Evolutionary conservation across 1,284 basidiomycete species (phyloP).

Genomic region (Trametes pubescens): DNA sequence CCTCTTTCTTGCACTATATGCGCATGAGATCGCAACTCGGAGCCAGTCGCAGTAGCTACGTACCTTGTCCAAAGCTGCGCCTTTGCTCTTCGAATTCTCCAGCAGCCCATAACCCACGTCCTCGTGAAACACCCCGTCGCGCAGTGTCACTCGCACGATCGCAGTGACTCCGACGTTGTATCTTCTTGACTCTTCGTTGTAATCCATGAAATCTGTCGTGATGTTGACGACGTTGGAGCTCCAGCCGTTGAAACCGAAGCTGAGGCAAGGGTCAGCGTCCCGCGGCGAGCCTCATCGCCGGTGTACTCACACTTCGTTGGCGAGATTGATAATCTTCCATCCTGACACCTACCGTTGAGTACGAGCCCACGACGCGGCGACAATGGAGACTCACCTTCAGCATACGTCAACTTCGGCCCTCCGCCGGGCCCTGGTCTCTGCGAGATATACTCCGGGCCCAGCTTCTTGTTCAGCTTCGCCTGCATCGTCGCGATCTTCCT

Average conservation of each 20-base stretch:
- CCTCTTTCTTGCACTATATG: conserved; percentile 93
- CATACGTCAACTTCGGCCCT: conserved; percentile 89
- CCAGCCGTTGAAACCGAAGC: conserved; percentile 96
- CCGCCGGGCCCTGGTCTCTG: conserved; percentile 91
- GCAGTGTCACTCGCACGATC: conserved; percentile 86
- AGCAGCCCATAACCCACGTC: conserved; percentile 91
- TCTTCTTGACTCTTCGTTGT: conserved; percentile 68
- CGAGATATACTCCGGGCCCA: conserved; percentile 94
- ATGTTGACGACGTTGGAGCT: conserved; percentile 85
- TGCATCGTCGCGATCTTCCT: conserved; percentile 79
- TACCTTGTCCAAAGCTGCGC: conserved; percentile 92
- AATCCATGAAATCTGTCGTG: conserved; percentile 80
- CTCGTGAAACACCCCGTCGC: conserved; percentile 92
- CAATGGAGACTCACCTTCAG: conserved; percentile 64
- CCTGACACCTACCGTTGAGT: conserved; percentile 42
- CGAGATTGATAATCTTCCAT: conserved; percentile 96
- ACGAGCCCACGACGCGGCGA: not conserved
- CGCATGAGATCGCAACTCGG: not conserved
- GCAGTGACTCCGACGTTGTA: conserved; percentile 86
- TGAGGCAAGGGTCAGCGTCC: conserved; percentile 3
- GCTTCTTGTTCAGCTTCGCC: conserved; percentile 84
- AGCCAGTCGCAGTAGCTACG: conserved; percentile 27
- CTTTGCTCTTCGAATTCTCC: conserved; percentile 89
- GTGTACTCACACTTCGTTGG: conserved; percentile 85
- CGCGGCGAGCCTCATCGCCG: not conserved